Evolutionary conservation across 2,329 filamentous ascomycete species (phyloP).

Genomic region (Fusarium sp.): DNA sequence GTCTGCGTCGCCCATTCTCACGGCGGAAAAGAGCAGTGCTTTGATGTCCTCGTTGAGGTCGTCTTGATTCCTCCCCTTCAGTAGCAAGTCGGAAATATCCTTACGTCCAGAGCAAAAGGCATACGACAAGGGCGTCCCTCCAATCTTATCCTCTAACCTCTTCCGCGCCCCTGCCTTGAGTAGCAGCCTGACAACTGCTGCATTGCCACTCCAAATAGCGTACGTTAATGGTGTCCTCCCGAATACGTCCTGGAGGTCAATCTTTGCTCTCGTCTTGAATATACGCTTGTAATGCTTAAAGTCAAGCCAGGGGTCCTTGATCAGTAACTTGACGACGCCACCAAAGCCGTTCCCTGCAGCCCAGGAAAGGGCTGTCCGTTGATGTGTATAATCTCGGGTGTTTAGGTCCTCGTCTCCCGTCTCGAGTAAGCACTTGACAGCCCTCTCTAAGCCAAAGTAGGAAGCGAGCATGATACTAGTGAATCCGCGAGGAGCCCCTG

Average conservation of each 20-base stretch:
- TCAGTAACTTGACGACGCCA: constrained; percentile 5
- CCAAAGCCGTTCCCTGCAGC: constrained; percentile 14
- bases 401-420: constrained; percentile 3
- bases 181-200: constrained; percentile 11
- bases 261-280: constrained; percentile 10
- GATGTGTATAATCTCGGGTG: neutral
- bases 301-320: neutral
- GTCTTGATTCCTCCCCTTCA: neutral
- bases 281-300: neutral
- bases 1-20: neutral
- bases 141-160: constrained; percentile 1
- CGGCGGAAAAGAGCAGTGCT: neutral
- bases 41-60: neutral
- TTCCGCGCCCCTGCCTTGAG: neutral
- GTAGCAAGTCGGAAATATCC: neutral
- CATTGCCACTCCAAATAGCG: constrained; percentile 13
- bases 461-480: neutral
- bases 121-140: constrained; percentile 14
- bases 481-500: neutral
- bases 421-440: constrained; percentile 4
- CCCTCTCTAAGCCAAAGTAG: constrained; percentile 5
- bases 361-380: constrained; percentile 10
- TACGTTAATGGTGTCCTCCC: constrained; percentile 12
- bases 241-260: neutral
- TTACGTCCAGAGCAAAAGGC: constrained; percentile 1